phyloP scores from a whole-genome alignment of 495 filamentous ascomycete species.

The Podospora sp. region DNA sequence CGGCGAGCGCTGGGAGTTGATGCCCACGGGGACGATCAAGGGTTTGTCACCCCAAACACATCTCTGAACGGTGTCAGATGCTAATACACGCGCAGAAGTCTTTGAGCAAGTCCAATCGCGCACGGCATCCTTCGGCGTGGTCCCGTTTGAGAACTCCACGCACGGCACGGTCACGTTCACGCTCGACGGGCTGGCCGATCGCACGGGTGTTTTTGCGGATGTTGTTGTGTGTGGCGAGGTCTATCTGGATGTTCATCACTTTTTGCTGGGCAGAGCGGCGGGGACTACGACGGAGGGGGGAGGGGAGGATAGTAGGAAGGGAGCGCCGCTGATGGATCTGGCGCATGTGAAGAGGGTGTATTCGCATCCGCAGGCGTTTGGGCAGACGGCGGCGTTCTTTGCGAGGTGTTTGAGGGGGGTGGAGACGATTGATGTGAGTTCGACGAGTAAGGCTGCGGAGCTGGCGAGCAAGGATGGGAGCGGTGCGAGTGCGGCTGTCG shows the following conservation, averaged over 20 bases:
- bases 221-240: conserved; percentile 76
- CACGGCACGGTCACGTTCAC: conserved; percentile 90
- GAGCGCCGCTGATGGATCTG: conserved; percentile 42
- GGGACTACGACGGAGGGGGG: not conserved
- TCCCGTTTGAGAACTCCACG: conserved; percentile 94
- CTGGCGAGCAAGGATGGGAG: conserved; percentile 62
- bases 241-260: conserved; percentile 86
- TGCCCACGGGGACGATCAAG: conserved; percentile 62
- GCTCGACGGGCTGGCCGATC: conserved; percentile 83
- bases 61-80: not conserved
- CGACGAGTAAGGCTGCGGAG: conserved; percentile 80
- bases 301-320: not conserved
- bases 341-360: conserved; percentile 65
- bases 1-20: conserved; percentile 53
- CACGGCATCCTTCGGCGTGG: conserved; percentile 68
- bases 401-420: conserved; percentile 63
- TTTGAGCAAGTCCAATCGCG: conserved; percentile 75
- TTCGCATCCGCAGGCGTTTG: conserved; percentile 93
- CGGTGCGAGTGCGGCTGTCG: conserved; percentile 73
- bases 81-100: conserved; percentile 57
- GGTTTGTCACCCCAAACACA: conserved; percentile 43
- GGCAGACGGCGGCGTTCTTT: conserved; percentile 84
- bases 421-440: conserved; percentile 81
- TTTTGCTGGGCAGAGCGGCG: conserved; percentile 58
- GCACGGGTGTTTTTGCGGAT: conserved; percentile 58